A percentile compares a stretch with the other conserved stretches of the same genome.
Evolutionary conservation across 2,329 filamentous ascomycete genomes (phyloP).

Genomic region (Fusarium pseudocircinatum): DNA sequence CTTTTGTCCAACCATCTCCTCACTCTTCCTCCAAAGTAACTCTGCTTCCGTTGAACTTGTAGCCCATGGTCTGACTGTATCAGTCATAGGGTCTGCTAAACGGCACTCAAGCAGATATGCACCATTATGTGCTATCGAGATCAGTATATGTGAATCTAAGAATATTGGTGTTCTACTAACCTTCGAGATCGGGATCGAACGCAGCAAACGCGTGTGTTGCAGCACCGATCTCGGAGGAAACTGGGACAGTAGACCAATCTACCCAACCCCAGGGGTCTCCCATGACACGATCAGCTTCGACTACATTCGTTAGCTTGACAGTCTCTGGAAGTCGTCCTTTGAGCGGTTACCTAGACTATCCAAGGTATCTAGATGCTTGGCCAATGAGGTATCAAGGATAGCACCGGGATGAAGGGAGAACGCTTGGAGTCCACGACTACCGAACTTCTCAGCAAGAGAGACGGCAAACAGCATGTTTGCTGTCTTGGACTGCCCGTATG

Average conservation of each 20-base stretch:
- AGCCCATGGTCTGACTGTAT: conserved; percentile 26
- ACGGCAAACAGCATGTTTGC: conserved; percentile 23
- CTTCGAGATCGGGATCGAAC: conserved; percentile 12
- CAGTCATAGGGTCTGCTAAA: conserved; percentile 6
- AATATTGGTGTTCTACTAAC: neutral
- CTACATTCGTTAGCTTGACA: neutral
- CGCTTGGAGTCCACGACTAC: neutral
- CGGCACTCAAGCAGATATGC: conserved; percentile 13
- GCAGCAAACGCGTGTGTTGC: conserved; percentile 29
- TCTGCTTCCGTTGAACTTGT: conserved; percentile 16
- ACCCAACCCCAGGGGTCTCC: conserved; percentile 17
- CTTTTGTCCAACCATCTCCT: conserved; percentile 21
- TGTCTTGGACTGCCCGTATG: conserved; percentile 21
- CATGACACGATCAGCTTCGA: conserved; percentile 1
- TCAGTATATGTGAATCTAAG: accelerated
- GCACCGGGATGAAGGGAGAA: conserved; percentile 23
- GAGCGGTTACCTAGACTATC: neutral
- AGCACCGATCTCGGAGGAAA: conserved; percentile 3
- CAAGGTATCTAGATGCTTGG: neutral
- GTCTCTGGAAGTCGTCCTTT: accelerated
- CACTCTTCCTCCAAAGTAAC: conserved; percentile 24
- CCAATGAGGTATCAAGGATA: neutral
- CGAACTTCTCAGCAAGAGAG: conserved; percentile 28
- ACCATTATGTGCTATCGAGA: conserved; percentile 12
- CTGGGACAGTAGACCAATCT: conserved; percentile 6